Base-by-base conservation (phyloP, 1,284 basidiomycete species). In the Pseudozyma thailandica region DNA sequence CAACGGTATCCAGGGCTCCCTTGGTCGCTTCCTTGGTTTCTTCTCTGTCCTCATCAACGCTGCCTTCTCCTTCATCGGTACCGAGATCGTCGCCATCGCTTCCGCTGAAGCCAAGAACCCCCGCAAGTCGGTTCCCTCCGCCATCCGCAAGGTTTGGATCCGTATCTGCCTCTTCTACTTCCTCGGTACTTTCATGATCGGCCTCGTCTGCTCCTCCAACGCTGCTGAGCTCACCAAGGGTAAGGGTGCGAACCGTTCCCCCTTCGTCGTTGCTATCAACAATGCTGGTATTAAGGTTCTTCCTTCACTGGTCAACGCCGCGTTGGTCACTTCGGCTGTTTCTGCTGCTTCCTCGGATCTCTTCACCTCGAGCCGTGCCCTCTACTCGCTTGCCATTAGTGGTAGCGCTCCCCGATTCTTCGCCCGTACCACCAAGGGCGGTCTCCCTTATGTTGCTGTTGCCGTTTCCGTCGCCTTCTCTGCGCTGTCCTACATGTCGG, bases 41-140 rank as follows among this genome's bases (percentile, higher is more conserved):
- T 81, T 77, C 53, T 59, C 52, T 5, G 75, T 83, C 2, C 76
- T 83, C 30, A 79, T 84, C 25, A 78, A 84, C 44, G 91, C 92
- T 9, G 91, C 91, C 1, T 94, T 94, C 86, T 90, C 90, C 12
- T 93, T 89, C 85, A 91, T 48, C 88, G 89, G 43, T 47, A 92
- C 92, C 9, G 93, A 94, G 83, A 90, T 94, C 66, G 90, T 94
- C 39, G 92, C 91, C 33, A 89, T 93, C 83, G 87, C 92, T 54
- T 91, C 91, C 33, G 84, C 89, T 31, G 91, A 92, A 75, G 81
- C 84, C 28, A 77, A 78, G 54, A 83, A 85, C 78, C 85, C 85
- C 2, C 79, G 84, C 41, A 71, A 69, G 53, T 76, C 80, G 18
- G 68, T 81, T 13, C 74, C 77, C 37, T 70, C 55, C 27, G 77